Evolutionary conservation across 371 early-diverging fungal species (phyloP), one percentile per base, ranked within the genome.

Genomic region (Capillidium heterosporum): DNA sequence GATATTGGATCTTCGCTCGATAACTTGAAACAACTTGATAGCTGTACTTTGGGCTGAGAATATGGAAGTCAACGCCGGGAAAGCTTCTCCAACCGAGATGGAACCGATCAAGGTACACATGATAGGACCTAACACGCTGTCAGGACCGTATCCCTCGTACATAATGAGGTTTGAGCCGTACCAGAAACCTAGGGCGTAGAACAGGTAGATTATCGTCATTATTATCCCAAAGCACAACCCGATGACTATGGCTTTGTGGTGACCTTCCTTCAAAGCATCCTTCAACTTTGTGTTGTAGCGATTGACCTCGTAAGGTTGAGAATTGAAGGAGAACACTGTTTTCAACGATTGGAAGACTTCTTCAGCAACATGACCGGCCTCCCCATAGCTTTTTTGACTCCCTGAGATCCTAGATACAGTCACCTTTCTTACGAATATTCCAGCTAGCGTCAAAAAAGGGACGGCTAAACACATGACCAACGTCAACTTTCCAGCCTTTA

Each of bases 341-440:
- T 87, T 77, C 43, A 92, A 85, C 35, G 78, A 75, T 17, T 82
- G 64, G 44, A 94, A 70, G 0, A 78, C 84, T 64, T 91, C 84
- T 62, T 85, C 79, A 10, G 86, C 87, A 7, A 87, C 66, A 27
- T 73, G 77, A 35, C 87, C 87, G 13, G 88, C 88, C 29, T 19
- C 19, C 4, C 32, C 31, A 51, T 51, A 51, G 5, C n/a, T n/a
- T n/a, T n/a, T n/a, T n/a, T n/a, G 11, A 11, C 5, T 21, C 27
- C 13, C 2, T 7, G 23, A 7, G 7, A 19, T 44, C 15, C 19
- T 44, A 7, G 19, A 19, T 19, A 23, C 44, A 8, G 19, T 44
- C 23, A 44, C 7, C 19, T 44, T 44, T 17, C 44, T 19, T 7
- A 23, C 5, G 7, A 44, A 7, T 7, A 8, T 44, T 7, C 19